These are phyloP conservation scores for Hagleromyces aurorensis DNA, from an alignment of 805 yeast species.

Conservation along the genomic window DNA sequence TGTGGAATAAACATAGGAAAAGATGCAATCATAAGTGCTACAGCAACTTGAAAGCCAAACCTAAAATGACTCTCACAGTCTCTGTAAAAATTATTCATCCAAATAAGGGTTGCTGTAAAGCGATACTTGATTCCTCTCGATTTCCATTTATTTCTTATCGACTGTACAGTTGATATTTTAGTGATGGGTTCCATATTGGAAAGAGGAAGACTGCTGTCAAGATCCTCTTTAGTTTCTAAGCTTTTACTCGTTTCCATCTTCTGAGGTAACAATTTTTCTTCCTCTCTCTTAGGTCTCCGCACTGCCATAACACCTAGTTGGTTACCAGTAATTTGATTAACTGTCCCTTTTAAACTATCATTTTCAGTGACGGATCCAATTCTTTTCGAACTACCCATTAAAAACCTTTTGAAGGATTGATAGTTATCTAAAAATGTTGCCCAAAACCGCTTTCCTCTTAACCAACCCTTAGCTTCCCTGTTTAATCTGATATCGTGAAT, in stretches of 20 bases:
- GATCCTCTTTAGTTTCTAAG: conserved; percentile 1
- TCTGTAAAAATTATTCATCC: conserved; percentile 15
- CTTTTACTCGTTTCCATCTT: conserved; percentile 6
- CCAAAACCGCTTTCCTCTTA: conserved; percentile 37
- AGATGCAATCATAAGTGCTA: conserved; percentile 40
- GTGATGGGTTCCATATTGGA: conserved; percentile 8
- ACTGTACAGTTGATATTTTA: neutral
- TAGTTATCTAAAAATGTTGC: conserved; percentile 33
- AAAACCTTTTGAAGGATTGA: conserved; percentile 33
- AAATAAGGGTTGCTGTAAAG: conserved; percentile 4
- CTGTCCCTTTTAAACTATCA: conserved; percentile 32
- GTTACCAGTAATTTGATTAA: conserved; percentile 4
- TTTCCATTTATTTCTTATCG: neutral
- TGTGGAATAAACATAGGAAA: conserved; percentile 45
- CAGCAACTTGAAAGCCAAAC: conserved; percentile 39
- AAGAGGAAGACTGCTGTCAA: too few relatives aligned
- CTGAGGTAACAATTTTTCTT: conserved; percentile 23
- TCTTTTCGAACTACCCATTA: conserved; percentile 17
- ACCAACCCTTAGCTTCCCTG: conserved; percentile 31
- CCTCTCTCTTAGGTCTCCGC: conserved; percentile 24
- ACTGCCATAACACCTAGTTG: conserved; percentile 10
- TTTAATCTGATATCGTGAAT: conserved; percentile 27
- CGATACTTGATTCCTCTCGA: conserved; percentile 1
- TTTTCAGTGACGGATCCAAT: conserved; percentile 26
- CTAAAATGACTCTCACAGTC: conserved; percentile 32